These are phyloP conservation scores for Kernera saxatilis DNA, from an alignment of 345 rosid species.

Conservation along the genomic window DNA sequence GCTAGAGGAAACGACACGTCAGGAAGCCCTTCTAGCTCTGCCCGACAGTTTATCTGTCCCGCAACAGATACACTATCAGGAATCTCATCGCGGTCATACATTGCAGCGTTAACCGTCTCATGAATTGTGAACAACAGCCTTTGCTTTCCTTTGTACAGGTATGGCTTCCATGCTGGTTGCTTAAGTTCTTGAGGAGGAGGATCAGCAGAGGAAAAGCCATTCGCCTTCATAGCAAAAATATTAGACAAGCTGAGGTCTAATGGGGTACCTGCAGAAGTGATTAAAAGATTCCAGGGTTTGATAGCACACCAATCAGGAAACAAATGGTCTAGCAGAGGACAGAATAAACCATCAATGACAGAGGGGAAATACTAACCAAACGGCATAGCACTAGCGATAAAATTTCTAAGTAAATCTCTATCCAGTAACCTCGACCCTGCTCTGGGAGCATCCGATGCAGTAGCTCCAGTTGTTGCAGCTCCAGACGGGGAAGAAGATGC, in stretches of 20 bases:
- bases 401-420: constrained; percentile 69
- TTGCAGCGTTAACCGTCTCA: constrained; percentile 73
- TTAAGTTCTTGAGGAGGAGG: constrained; percentile 71
- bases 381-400: constrained; percentile 77
- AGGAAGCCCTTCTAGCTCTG: constrained; percentile 90
- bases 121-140: constrained; percentile 70
- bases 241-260: constrained; percentile 74
- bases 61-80: constrained; percentile 77
- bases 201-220: constrained; percentile 79
- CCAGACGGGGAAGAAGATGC: constrained; percentile 56
- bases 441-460: constrained; percentile 64
- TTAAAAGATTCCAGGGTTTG: neutral
- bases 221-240: constrained; percentile 53
- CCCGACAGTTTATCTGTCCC: constrained; percentile 87
- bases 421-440: constrained; percentile 72
- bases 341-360: constrained; percentile 27
- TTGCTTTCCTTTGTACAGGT: constrained; percentile 85
- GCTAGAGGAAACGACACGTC: constrained; percentile 83
- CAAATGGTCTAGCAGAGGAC: constrained; percentile 12
- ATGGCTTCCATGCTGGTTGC: constrained; percentile 96
- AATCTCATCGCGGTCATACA: constrained; percentile 89
- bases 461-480: constrained; percentile 44
- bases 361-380: constrained; percentile 64
- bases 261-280: constrained; percentile 57
- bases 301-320: constrained; percentile 2